These are phyloP conservation scores for Calvatia gigantea DNA, from an alignment of 768 basidiomycete genomes.

Conservation along the genomic window DNA sequence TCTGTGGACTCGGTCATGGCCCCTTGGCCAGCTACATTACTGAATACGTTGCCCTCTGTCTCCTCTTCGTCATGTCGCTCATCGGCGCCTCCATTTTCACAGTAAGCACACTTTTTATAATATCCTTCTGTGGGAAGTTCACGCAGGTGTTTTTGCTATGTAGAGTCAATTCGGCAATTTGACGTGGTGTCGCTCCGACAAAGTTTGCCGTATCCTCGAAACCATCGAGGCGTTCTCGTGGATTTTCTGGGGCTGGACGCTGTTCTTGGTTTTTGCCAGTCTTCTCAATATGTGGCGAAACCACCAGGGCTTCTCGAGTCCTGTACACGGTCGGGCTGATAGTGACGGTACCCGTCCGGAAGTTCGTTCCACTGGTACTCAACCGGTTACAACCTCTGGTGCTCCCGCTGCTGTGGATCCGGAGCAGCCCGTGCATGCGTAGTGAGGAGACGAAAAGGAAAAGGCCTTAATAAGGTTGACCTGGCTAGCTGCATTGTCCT, in stretches of 20 bases:
- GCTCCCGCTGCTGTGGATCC: too few relatives aligned
- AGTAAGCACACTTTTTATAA: slow-evolving; percentile 31
- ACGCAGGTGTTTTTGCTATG: slow-evolving; percentile 14
- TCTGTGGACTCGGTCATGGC: slow-evolving; percentile 22
- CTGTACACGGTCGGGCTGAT: slow-evolving; percentile 16
- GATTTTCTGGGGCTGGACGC: slow-evolving; percentile 54
- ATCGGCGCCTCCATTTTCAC: slow-evolving; percentile 61
- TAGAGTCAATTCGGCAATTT: slow-evolving; percentile 52
- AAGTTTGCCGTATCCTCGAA: slow-evolving; percentile 57
- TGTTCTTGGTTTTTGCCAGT: slow-evolving; percentile 44
- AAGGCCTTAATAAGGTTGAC: too few relatives aligned
- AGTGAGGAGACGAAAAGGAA: too few relatives aligned
- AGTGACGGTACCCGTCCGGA: slow-evolving; percentile 17
- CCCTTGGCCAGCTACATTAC: slow-evolving; percentile 32
- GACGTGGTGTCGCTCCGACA: slow-evolving; percentile 47
- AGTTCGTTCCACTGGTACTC: slow-evolving; percentile 10
- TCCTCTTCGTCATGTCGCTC: slow-evolving; percentile 61
- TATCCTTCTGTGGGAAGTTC: neutral
- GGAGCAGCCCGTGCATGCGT: too few relatives aligned
- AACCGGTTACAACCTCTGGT: neutral
- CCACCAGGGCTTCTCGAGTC: slow-evolving; percentile 13
- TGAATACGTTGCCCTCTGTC: slow-evolving; percentile 47
- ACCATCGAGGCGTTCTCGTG: slow-evolving; percentile 67
- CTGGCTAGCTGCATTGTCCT: too few relatives aligned
- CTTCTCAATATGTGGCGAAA: slow-evolving; percentile 23